Base-by-base conservation (phyloP, 441 rosid genomes). In the Euphorbia celastroides region DNA sequence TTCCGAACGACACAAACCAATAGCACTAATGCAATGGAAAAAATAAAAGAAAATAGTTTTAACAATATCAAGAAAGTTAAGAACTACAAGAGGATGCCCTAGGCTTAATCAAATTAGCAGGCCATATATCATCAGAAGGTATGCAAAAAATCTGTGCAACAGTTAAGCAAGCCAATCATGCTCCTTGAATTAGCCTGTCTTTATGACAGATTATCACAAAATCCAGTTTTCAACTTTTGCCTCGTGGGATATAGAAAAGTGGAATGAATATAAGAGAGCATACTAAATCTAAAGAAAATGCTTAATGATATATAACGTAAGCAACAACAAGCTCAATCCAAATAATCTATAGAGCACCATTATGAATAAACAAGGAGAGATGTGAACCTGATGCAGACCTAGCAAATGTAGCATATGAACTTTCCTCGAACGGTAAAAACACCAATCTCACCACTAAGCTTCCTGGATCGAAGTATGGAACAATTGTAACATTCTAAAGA, bases 381-480 rank as follows among this genome's bases (percentile, higher is more conserved):
- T 68, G 71, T 81, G 74, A 84, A 91, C 99, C 97, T 91, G 99
- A 83, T 68, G 94, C 93, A 68, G 84, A 89, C 93, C 93, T 89
- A 86, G 99, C 97, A 86, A 89, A 94, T 70, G 89, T 88, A 70
- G 88, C 78, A 78, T 83, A 87, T 56, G 98, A 83, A 81, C 97
- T 94, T 81, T 94, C 99, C 83, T 94, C 97, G 55, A 91, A 89
- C 12, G 97, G 99, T 74, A 91, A 90, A 84, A 91, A 86, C 74
- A 94, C 88, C 87, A 93, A 50, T 72, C 97, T 84, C 72, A 91
- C 99, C 62, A 93, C 99, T 72, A 89, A 78, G 84, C 99, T 89
- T 74, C 96, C 99, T 93, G 86, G 59, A 48, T 41, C 52, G 57
- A 59, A 73, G 13, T 67, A 67, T 52, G 6, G 51, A 67, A 54